Conservation (phyloP, 805 yeast genomes). For the Yarrowia deformans region DNA sequence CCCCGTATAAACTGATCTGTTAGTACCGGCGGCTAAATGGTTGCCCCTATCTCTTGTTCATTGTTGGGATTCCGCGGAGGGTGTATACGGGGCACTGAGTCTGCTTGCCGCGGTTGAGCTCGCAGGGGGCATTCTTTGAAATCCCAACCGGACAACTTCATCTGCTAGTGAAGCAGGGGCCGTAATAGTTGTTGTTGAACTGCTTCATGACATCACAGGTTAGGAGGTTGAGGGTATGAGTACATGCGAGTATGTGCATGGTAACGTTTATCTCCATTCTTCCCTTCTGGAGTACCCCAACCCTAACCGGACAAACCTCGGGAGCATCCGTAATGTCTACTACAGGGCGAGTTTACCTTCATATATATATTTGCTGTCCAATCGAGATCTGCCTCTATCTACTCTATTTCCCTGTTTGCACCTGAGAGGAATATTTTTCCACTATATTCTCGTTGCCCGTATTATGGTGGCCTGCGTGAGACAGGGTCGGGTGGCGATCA, state of each 20-base stretch:
- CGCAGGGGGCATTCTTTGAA: too few species aligned
- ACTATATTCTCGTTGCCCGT: not conserved
- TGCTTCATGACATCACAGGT: too few species aligned
- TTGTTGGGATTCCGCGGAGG: not conserved
- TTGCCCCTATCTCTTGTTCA: not conserved
- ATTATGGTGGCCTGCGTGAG: not conserved
- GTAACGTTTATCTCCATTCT: too few species aligned
- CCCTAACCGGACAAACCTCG: not conserved
- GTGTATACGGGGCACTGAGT: not conserved
- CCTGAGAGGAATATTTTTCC: not conserved
- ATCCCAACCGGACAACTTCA: too few species aligned
- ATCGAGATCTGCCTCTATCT: not conserved
- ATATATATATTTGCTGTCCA: not conserved
- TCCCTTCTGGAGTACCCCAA: too few species aligned
- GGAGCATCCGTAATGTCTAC: not conserved
- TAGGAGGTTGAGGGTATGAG: too few species aligned
- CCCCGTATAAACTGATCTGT: not conserved
- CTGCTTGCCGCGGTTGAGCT: not conserved
- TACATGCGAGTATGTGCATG: too few species aligned
- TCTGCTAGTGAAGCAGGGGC: too few species aligned
- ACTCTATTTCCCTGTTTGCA: not conserved
- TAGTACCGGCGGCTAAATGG: not conserved
- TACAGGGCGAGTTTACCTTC: too few species aligned
- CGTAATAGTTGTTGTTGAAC: too few species aligned
- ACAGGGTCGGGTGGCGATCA: slow-evolving; percentile 6